Percentiles rank a stretch among this genome's conserved stretches.
Conservation (phyloP, 192 early-diverging fungal genomes). For the Helicostylum pulchrum region DNA sequence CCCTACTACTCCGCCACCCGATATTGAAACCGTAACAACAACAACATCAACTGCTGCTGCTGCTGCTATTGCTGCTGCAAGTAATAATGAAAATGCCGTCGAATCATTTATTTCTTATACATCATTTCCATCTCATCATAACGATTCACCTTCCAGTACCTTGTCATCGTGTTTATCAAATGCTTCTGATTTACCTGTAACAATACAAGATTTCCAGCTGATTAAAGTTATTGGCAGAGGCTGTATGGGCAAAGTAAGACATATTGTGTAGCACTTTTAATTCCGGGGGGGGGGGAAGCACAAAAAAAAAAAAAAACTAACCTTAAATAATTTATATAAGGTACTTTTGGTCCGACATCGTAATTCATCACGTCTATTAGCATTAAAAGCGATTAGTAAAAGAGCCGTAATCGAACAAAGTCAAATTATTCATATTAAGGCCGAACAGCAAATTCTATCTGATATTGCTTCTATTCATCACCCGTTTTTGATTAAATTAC, state of each 20-base stretch:
- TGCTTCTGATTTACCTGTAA: constrained; percentile 19
- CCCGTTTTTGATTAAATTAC: constrained; percentile 88
- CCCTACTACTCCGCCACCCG: neutral
- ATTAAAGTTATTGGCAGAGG: constrained; percentile 54
- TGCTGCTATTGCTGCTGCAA: too few relatives aligned
- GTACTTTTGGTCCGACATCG: constrained; percentile 17
- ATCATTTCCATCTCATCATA: neutral
- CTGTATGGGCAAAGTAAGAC: constrained; percentile 53
- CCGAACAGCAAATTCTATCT: constrained; percentile 78
- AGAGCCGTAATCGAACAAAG: constrained; percentile 65
- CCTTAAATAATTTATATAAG: neutral
- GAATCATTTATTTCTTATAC: neutral
- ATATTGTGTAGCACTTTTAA: neutral
- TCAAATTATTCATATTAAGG: constrained; percentile 75
- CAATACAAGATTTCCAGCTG: constrained; percentile 48
- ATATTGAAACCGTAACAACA: neutral
- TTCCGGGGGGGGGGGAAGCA: neutral
- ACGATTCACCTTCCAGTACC: neutral
- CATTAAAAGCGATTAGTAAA: constrained; percentile 55
- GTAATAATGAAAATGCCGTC: too few relatives aligned
- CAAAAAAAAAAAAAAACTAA: neutral
- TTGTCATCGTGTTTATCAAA: neutral
- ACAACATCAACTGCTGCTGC: too few relatives aligned
- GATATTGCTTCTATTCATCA: constrained; percentile 58
- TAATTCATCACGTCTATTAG: constrained; percentile 31